Conservation (phyloP, 257 asterid species). For the Gentiana macrophylla region DNA sequence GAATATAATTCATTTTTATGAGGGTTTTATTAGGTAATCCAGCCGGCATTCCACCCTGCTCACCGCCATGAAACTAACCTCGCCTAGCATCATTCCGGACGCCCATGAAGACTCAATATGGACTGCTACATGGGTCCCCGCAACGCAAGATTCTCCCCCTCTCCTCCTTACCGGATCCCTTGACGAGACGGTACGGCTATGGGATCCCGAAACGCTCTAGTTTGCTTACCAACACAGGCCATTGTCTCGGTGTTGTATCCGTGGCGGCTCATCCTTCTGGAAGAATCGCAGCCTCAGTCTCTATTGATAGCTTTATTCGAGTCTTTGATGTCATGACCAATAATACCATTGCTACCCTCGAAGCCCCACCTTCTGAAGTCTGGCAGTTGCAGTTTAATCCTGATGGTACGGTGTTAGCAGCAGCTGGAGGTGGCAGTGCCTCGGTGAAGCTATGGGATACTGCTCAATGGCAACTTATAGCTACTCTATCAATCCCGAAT, state of each 20-base stretch:
- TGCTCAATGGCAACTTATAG: conserved; percentile 58
- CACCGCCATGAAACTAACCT: conserved; percentile 56
- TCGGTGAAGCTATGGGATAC: conserved; percentile 94
- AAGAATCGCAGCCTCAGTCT: conserved; percentile 86
- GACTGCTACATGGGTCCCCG: conserved; percentile 91
- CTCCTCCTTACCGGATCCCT: conserved; percentile 83
- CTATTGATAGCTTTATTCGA: conserved; percentile 83
- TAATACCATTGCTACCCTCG: conserved; percentile 75
- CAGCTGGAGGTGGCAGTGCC: conserved; percentile 98
- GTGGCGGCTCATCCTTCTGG: conserved; percentile 91
- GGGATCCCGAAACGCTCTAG: conserved; percentile 55
- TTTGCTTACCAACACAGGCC: conserved; percentile 66
- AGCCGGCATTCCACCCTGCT: background rate
- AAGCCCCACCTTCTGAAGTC: conserved; percentile 96
- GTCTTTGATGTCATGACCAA: conserved; percentile 80
- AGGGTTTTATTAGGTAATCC: conserved; percentile 9
- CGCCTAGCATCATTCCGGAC: conserved; percentile 48
- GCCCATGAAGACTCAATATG: conserved; percentile 94
- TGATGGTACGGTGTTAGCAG: conserved; percentile 86
- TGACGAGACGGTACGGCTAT: conserved; percentile 80
- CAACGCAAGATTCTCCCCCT: conserved; percentile 43
- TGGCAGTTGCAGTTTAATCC: conserved; percentile 94
- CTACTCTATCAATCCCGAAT: conserved; percentile 73
- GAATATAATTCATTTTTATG: too few species aligned
- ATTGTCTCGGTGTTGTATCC: conserved; percentile 91